Evolutionary conservation across 2,329 filamentous ascomycete genomes (phyloP).

Genomic region (Eurotiales sp.): DNA sequence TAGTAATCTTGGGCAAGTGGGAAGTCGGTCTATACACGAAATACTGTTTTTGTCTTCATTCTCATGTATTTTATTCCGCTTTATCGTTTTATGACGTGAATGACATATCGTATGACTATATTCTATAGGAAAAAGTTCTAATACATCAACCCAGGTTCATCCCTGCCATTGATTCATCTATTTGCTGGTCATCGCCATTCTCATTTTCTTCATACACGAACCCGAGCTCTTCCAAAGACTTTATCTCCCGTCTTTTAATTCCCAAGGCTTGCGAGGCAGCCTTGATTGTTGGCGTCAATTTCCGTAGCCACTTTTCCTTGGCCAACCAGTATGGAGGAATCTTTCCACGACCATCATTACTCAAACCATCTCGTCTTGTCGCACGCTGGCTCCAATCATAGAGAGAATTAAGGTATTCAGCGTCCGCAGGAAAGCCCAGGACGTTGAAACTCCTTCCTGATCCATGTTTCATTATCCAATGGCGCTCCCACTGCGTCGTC

Average conservation of each 20-base stretch:
- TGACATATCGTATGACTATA: no score
- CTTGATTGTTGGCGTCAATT: conserved; percentile 10
- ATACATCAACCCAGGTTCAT: not conserved
- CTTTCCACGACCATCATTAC: conserved; percentile 55
- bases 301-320: conserved; percentile 4
- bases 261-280: conserved; percentile 9
- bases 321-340: conserved; percentile 14
- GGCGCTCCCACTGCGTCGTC: conserved; percentile 67
- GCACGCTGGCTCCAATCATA: conserved; percentile 38
- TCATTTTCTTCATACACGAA: not conserved
- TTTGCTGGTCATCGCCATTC: not conserved
- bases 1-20: conserved; percentile 21
- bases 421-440: conserved; percentile 47
- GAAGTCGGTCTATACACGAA: not conserved
- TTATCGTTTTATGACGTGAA: no score
- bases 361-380: conserved; percentile 28
- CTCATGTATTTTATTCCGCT: not conserved
- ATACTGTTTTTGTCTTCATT: not conserved
- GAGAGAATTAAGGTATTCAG: conserved; percentile 43
- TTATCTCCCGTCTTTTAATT: not conserved
- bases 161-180: no score
- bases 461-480: conserved; percentile 41
- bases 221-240: conserved; percentile 2
- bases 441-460: conserved; percentile 52
- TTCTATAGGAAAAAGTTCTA: no score